These are phyloP conservation scores for Chaetomium globosum DNA, from an alignment of 2,329 filamentous ascomycete genomes.

Conservation along the genomic window DNA sequence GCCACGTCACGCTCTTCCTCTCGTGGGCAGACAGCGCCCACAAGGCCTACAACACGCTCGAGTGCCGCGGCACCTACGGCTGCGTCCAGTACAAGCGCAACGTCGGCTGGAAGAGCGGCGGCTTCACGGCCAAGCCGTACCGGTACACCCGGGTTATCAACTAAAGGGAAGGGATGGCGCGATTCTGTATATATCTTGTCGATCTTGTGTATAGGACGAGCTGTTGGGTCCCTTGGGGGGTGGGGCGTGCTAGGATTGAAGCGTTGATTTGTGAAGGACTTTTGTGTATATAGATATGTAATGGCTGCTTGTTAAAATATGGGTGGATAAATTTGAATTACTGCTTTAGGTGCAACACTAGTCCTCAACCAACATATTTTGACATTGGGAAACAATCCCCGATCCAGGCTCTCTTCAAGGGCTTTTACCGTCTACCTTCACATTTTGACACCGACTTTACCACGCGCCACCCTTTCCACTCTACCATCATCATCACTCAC, in stretches of 20 bases:
- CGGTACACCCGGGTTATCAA: slow-evolving; percentile 21
- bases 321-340: neutral
- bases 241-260: neutral
- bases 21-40: slow-evolving; percentile 21
- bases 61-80: slow-evolving; percentile 24
- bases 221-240: neutral
- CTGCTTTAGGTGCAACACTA: neutral
- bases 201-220: neutral
- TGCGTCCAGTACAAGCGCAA: slow-evolving; percentile 24
- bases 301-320: neutral
- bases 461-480: neutral
- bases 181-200: neutral
- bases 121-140: slow-evolving; percentile 27
- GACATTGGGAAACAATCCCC: neutral
- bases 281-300: neutral
- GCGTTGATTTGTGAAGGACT: neutral
- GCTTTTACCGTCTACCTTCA: neutral
- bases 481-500: neutral
- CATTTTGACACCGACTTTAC: too few relatives aligned
- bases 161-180: neutral
- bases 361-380: neutral
- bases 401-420: neutral
- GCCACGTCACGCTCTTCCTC: slow-evolving; percentile 26
- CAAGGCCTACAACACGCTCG: slow-evolving; percentile 24
- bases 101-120: slow-evolving; percentile 18